phyloP scores from a whole-genome alignment of 345 rosid species.

The Sisymbrium altissimum region DNA sequence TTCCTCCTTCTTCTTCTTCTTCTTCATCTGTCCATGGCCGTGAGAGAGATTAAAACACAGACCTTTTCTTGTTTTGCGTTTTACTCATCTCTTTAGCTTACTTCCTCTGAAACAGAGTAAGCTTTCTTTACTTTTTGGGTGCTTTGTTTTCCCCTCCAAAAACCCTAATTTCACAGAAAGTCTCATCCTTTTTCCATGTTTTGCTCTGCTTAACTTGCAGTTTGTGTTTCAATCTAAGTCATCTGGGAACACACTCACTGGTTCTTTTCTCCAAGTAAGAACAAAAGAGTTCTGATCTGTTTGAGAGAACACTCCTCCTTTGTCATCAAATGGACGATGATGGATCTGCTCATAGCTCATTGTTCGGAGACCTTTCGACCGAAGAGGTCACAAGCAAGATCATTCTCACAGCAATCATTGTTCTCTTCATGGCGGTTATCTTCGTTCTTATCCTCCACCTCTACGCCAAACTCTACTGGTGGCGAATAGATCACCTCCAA shows the following conservation, averaged over 20 bases:
- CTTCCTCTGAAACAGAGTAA: no score
- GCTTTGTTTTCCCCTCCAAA: background rate
- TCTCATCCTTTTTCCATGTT: background rate
- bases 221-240: conserved; percentile 10
- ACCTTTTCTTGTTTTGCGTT: background rate
- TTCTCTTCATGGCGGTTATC: conserved; percentile 59
- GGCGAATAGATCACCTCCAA: conserved; percentile 58
- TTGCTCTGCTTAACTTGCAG: background rate
- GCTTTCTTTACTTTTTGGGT: no score
- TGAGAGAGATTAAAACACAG: background rate
- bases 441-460: conserved; percentile 74
- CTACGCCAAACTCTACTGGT: conserved; percentile 89
- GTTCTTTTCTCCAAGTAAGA: background rate
- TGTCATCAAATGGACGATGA: conserved; percentile 43
- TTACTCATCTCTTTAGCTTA: background rate
- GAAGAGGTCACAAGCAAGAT: conserved; percentile 63
- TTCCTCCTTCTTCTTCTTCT: conserved; percentile 14
- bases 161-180: conserved; percentile 19
- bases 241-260: conserved; percentile 21
- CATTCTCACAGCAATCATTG: conserved; percentile 58
- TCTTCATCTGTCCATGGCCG: background rate
- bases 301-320: background rate
- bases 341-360: conserved; percentile 23
- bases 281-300: conserved; percentile 7
- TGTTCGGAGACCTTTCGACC: conserved; percentile 37